Evolutionary conservation across 345 rosid species (phyloP), one percentile per base, ranked within the genome.

Genomic region (Populus pruinosa): DNA sequence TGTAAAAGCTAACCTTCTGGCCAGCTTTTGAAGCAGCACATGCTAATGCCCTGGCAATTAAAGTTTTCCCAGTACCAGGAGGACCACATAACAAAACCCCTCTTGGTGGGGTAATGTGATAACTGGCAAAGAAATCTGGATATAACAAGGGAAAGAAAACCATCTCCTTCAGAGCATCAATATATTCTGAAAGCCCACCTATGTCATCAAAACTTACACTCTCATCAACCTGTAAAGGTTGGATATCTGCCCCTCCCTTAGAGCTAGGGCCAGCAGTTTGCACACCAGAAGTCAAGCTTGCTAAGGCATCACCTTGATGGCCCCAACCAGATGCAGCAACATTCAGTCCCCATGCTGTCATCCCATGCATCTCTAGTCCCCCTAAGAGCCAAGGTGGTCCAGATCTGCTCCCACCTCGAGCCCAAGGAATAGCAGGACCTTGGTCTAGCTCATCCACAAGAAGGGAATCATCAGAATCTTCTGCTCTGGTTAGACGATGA

Each of bases 181-280:
- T 87, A 85, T 96, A 96, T 79, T 83, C 91, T 10, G 99, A 94
- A 71, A 96, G 93, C 76, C 99, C 99, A 36, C 99, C 99, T 62
- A 96, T 96, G 72, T 96, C 99, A 56, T 92, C 93, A 88, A 96
- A 96, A 85, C 90, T 96, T 72, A 96, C 90, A 83, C 87, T 84
- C 74, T 92, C 99, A 79, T 94, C 98, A 83, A 96, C 93, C 89
- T 94, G 99, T 78, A 96, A 83, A 55, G 99, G 99, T 85, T 94
- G 99, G 82, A 96, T 96, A 87, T 96, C 99, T 74, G 98, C 99
- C 82, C 99, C 99, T 71, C 99, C 99, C 85, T 96, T 96, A 73
- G 99, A 96, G 84, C 99, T 96, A 80, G 99, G 99, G 76, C 99
- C 99, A 70, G 99, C 99, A 74, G 99, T 96, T 91, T 96, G 99